Percentiles rank a stretch among this genome's conserved stretches.
phyloP scores from a whole-genome alignment of 1,284 basidiomycete genomes.

The Caloboletus inedulis region DNA sequence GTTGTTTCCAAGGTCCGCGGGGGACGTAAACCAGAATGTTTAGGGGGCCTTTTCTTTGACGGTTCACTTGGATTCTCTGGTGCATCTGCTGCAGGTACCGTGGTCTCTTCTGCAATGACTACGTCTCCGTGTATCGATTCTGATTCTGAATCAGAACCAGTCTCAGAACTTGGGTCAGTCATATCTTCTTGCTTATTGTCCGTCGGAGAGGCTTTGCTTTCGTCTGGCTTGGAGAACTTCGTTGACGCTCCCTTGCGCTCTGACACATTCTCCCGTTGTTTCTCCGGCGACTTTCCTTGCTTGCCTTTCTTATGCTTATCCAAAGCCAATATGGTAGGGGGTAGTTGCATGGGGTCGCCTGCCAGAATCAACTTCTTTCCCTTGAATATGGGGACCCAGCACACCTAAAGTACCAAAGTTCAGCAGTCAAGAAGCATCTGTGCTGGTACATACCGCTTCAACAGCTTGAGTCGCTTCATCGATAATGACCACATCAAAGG shows the following conservation, averaged over 20 bases:
- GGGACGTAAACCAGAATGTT: slow-evolving; percentile 45
- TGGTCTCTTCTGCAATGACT: slow-evolving; percentile 20
- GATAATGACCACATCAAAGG: slow-evolving; percentile 91
- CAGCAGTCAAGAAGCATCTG: slow-evolving; percentile 11
- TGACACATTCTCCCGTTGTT: slow-evolving; percentile 4
- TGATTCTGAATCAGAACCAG: slow-evolving; percentile 16
- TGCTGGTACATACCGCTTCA: slow-evolving; percentile 66
- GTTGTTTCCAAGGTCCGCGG: slow-evolving; percentile 84
- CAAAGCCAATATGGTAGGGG: slow-evolving; percentile 84
- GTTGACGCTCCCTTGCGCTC: neutral
- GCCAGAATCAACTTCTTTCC: slow-evolving; percentile 86
- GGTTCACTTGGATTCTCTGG: slow-evolving; percentile 15
- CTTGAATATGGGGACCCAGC: slow-evolving; percentile 95
- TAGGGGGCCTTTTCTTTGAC: slow-evolving; percentile 20
- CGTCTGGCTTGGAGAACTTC: neutral
- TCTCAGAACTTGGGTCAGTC: slow-evolving; percentile 8
- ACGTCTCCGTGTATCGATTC: slow-evolving; percentile 22
- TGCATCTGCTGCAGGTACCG: slow-evolving; percentile 4
- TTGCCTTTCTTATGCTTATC: slow-evolving; percentile 37
- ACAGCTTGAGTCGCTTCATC: slow-evolving; percentile 96
- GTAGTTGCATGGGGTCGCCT: slow-evolving; percentile 88
- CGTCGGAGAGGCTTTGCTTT: neutral
- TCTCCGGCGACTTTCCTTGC: slow-evolving; percentile 8
- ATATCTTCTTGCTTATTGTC: slow-evolving; percentile 1
- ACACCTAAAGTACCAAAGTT: slow-evolving; percentile 54